Base-by-base conservation (phyloP, 306 rosid species). In the Vigna trinervia region DNA sequence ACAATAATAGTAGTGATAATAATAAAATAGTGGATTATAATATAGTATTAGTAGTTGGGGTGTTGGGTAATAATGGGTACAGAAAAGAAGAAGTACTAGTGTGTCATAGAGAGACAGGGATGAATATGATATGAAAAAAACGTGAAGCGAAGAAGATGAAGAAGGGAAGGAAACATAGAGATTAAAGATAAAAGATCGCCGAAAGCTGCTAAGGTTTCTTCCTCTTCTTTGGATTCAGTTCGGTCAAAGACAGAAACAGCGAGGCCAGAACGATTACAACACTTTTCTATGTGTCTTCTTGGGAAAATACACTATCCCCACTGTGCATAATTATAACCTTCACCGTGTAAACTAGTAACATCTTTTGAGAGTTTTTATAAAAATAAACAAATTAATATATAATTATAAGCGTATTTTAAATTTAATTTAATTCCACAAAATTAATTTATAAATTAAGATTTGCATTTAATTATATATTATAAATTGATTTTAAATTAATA, bases 141-240 rank as follows among this genome's bases (percentile, higher is more conserved):
- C 0, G 26, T 15, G 60, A 17, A 47, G 36, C 7, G 8, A 17
- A 3, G 5, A 36, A 2, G 7, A 9, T 2, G 46, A 41, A 5
- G 7, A 41, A 41, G 46, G 20, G 30, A 26, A 71, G 10, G 17
- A 3, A 26, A 13, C 63, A 8, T 3, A 38, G 60, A 39, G 72
- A 81, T 36, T 58, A 72, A 84, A 82, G 79, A 86, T 76, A 36
- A 83, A 86, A 75, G 73, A 83, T 87, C 87, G 90, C 94, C 97
- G 92, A 92, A 93, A 90, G 94, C 88, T 88, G 92, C 85, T 1
- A 23, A 77, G 87, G 77, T 38, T 83, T 59, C 17, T 77, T 74
- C 61, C 66, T 39, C 52, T 61, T 36, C 28, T 75, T 75, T 75
- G 67, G 67, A 0, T 81, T 76, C 85, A 57, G 0, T 81, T 76